phyloP scores from a whole-genome alignment of 192 early-diverging fungal genomes.

The Coemansia sp. region DNA sequence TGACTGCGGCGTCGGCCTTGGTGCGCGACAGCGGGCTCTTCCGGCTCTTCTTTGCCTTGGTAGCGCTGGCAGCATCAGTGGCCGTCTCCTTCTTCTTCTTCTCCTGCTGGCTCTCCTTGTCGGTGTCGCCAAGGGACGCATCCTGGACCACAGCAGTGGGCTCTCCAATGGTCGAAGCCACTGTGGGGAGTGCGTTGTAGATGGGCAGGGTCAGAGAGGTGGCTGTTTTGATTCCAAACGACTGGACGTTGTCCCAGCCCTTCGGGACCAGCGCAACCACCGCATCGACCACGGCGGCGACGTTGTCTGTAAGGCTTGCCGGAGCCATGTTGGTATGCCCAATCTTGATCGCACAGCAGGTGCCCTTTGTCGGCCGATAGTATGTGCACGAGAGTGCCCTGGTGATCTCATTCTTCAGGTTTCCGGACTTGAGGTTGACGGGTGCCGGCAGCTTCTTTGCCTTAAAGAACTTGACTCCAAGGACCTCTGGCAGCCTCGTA shows the following conservation, averaged over 20 bases:
- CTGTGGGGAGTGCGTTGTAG: slow-evolving; percentile 59
- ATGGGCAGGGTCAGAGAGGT: slow-evolving; percentile 78
- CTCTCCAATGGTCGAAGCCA: slow-evolving; percentile 5
- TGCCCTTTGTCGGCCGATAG: slow-evolving; percentile 12
- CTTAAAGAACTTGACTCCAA: slow-evolving; percentile 80
- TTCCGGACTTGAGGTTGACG: slow-evolving; percentile 12
- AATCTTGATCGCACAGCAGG: slow-evolving; percentile 63
- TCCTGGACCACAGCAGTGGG: background rate
- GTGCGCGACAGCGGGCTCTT: slow-evolving; percentile 34
- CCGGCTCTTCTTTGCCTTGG: slow-evolving; percentile 19
- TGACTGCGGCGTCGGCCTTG: slow-evolving; percentile 4
- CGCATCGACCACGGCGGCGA: slow-evolving; percentile 54
- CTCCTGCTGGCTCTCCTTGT: background rate
- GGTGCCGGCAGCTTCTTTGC: slow-evolving; percentile 66
- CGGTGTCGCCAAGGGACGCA: no score
- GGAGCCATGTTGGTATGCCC: slow-evolving; percentile 57
- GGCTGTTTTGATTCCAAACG: slow-evolving; percentile 77
- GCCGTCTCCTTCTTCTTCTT: background rate
- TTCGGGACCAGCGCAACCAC: slow-evolving; percentile 66
- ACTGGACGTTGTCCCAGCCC: slow-evolving; percentile 79
- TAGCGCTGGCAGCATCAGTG: background rate
- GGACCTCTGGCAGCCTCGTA: slow-evolving; percentile 61
- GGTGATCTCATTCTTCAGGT: slow-evolving; percentile 22
- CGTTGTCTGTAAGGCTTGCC: slow-evolving; percentile 69
- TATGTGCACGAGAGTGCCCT: slow-evolving; percentile 26